Percentiles rank a stretch among this genome's conserved stretches.
These are phyloP conservation scores for Phytopythium delawarense DNA, from an alignment of 352 stramenopile species.

Conservation along the genomic window DNA sequence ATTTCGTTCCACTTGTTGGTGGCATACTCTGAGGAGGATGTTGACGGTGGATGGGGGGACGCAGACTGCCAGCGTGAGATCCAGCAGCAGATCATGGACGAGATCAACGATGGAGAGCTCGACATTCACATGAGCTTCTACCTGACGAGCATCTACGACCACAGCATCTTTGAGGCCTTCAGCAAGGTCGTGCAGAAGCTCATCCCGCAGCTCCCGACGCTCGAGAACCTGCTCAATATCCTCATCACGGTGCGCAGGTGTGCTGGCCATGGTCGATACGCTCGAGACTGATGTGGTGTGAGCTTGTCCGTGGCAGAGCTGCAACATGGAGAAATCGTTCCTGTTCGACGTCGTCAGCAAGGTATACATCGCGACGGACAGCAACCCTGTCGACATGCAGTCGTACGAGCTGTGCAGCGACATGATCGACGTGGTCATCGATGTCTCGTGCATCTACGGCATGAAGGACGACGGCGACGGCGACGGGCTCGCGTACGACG, in stretches of 20 bases:
- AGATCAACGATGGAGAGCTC: slow-evolving; percentile 92
- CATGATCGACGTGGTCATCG: slow-evolving; percentile 99
- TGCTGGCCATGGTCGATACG: too few relatives aligned
- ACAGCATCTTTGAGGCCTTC: slow-evolving; percentile 98
- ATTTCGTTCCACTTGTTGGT: too few relatives aligned
- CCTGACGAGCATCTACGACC: slow-evolving; percentile 91
- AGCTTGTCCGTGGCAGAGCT: slow-evolving; percentile 46
- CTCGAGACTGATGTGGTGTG: too few relatives aligned
- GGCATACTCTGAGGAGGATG: too few relatives aligned
- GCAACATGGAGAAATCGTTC: slow-evolving; percentile 99
- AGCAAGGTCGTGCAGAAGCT: slow-evolving; percentile 98
- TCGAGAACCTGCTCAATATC: slow-evolving; percentile 98
- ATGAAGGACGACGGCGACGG: slow-evolving; percentile 91
- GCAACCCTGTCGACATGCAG: slow-evolving; percentile 97
- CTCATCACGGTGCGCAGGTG: slow-evolving; percentile 78
- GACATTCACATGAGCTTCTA: slow-evolving; percentile 94
- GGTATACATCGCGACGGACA: slow-evolving; percentile 98
- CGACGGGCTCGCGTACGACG: slow-evolving; percentile 93
- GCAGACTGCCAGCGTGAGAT: slow-evolving; percentile 96
- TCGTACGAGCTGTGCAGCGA: slow-evolving; percentile 98
- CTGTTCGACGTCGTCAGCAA: slow-evolving; percentile 99
- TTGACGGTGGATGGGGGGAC: too few relatives aligned
- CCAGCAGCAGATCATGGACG: slow-evolving; percentile 96
- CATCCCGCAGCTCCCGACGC: slow-evolving; percentile 95
- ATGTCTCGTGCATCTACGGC: slow-evolving; percentile 99